phyloP scores from a whole-genome alignment of 2,329 filamentous ascomycete species.

The Cladosporium sp. region DNA sequence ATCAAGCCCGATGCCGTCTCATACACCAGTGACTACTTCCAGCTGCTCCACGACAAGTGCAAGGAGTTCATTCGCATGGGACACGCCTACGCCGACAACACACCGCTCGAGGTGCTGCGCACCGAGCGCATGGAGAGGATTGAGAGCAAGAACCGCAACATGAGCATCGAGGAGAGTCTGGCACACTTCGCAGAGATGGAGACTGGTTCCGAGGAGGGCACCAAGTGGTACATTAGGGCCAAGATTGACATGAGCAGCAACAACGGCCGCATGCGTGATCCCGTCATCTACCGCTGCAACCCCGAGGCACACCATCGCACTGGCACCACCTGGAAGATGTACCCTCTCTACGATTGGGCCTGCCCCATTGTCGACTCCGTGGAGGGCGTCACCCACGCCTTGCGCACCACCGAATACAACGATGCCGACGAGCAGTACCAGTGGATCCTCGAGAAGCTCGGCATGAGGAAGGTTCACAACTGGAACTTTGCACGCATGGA shows the following conservation, averaged over 20 bases:
- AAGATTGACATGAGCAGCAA: slow-evolving; percentile 90
- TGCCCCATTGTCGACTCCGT: slow-evolving; percentile 79
- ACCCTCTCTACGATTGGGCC: slow-evolving; percentile 85
- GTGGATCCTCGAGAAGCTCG: slow-evolving; percentile 77
- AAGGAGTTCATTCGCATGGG: slow-evolving; percentile 83
- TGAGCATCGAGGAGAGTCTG: slow-evolving; percentile 78
- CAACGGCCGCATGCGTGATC: slow-evolving; percentile 95
- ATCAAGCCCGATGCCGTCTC: slow-evolving; percentile 84
- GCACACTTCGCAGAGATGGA: slow-evolving; percentile 93
- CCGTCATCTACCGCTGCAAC: slow-evolving; percentile 96
- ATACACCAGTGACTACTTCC: slow-evolving; percentile 95
- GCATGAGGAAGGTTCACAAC: slow-evolving; percentile 75
- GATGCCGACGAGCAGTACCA: slow-evolving; percentile 85
- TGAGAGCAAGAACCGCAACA: slow-evolving; percentile 77
- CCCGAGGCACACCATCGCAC: slow-evolving; percentile 73
- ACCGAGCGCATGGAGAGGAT: slow-evolving; percentile 82
- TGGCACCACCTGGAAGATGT: slow-evolving; percentile 78
- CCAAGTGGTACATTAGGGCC: slow-evolving; percentile 87
- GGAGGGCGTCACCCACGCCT: slow-evolving; percentile 80
- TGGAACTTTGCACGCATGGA: slow-evolving; percentile 86
- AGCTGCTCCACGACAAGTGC: slow-evolving; percentile 84
- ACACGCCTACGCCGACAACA: slow-evolving; percentile 92
- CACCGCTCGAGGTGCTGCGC: slow-evolving; percentile 84
- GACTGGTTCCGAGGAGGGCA: slow-evolving; percentile 74
- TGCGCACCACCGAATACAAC: slow-evolving; percentile 83